Percentiles rank a stretch among this genome's conserved stretches.
Conservation (phyloP, 2,329 filamentous ascomycete genomes). For the Coniochaeta prunicola region DNA sequence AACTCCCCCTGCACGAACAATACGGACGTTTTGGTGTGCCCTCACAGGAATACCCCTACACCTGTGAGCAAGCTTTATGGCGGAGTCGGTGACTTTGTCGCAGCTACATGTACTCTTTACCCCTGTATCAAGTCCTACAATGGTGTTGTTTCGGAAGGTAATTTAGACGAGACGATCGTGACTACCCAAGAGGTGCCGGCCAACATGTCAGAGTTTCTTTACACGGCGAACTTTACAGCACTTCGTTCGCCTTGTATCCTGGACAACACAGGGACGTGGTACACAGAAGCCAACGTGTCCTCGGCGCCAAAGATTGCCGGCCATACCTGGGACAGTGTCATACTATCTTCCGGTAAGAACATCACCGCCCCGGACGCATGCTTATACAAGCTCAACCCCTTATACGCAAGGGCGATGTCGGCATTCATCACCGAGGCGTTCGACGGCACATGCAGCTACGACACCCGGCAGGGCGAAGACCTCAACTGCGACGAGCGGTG, state of each 20-base stretch:
- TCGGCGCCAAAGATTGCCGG: constrained; percentile 3
- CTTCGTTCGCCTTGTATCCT: constrained; percentile 8
- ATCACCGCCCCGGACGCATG: constrained; percentile 12
- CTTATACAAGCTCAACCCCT: constrained; percentile 12
- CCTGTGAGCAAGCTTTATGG: too few species aligned
- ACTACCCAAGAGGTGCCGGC: too few species aligned
- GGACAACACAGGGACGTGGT: constrained; percentile 6
- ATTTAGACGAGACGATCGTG: too few species aligned
- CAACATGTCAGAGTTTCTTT: background rate
- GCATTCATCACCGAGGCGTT: constrained; percentile 8
- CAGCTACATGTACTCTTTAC: too few species aligned
- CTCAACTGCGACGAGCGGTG: constrained; percentile 8
- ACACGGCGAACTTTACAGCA: constrained; percentile 8
- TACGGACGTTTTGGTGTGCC: too few species aligned
- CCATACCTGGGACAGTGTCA: constrained; percentile 8
- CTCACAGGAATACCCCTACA: too few species aligned
- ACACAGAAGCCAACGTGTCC: constrained; percentile 7
- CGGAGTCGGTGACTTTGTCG: too few species aligned
- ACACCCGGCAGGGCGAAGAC: constrained; percentile 6
- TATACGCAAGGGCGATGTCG: constrained; percentile 8
- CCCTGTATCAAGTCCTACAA: too few species aligned
- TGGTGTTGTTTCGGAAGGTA: too few species aligned
- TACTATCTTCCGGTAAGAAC: background rate
- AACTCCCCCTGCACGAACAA: too few species aligned
- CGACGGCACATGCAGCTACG: constrained; percentile 7